phyloP scores from a whole-genome alignment of 2,329 filamentous ascomycete species.

The Botrytis pseudocinerea region DNA sequence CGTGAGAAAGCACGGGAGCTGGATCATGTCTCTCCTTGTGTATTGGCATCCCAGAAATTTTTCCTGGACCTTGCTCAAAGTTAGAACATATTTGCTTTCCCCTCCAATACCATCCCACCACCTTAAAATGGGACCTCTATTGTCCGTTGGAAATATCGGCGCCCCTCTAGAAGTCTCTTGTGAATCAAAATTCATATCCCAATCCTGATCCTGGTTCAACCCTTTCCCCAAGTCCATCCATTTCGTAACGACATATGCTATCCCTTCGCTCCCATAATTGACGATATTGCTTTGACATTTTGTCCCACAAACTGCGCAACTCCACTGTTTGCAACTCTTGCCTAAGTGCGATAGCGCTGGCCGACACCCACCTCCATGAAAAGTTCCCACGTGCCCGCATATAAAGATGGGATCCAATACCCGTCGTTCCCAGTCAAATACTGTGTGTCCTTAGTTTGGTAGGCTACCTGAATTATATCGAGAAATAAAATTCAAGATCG shows the following conservation, averaged over 20 bases:
- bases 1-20: no score
- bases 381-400: background rate
- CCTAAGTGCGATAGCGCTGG: background rate
- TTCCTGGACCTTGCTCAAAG: background rate
- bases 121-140: background rate
- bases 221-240: background rate
- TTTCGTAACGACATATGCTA: background rate
- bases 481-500: background rate
- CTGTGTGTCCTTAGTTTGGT: background rate
- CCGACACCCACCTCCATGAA: background rate
- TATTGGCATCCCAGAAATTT: background rate
- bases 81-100: background rate
- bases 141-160: rapidly evolving
- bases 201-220: background rate
- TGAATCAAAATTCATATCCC: background rate
- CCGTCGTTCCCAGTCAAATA: background rate
- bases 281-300: background rate
- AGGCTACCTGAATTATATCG: background rate
- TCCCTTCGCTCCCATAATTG: background rate
- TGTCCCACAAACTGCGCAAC: background rate
- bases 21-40: background rate
- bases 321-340: background rate
- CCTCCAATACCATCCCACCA: background rate
- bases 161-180: rapidly evolving
- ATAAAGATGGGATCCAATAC: background rate